Evolutionary conservation across 129 eudicot genomes (phyloP), one percentile per base, ranked within the genome.

Genomic region (Oenanthe sinensis): DNA sequence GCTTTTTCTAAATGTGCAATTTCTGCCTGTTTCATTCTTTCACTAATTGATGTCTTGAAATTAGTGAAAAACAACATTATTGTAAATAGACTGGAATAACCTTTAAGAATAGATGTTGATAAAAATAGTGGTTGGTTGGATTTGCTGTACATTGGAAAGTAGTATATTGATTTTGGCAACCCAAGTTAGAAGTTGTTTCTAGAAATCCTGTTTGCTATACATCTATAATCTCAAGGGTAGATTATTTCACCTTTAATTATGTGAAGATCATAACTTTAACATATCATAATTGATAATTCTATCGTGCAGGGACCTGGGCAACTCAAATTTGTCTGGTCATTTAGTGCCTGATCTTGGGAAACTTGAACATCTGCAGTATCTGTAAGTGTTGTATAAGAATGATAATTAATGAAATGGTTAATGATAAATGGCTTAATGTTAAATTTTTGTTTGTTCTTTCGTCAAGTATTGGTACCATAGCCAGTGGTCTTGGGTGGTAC

Each of bases 251-350:
- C 71, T 46, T 15, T 12, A 13, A 33, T 43, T 13, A 8, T 58
- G 33, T 24, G 15, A 30, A 67, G 22, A 67, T 67, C 22, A 67
- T n/a, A 19, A 30, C 43, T 4, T 12, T 30, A 26, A 12, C 14
- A 79, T 5, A 22, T 71, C 52, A 28, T 48, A 16, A n/a, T 81
- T 60, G 2, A 28, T 48, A 16, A n/a, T 81, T 68, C 3, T 71
- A 28, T 62, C 79, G 45, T 79, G 84, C 89, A 91, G 97, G 69
- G 97, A 91, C 81, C 95, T 91, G 74, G 97, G 97, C 78, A 91
- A 89, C 50, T 89, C 97, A 69, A 89, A 87, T 85, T 83, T 91
- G 72, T 89, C 92, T 37, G 97, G 97, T 24, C 84, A 78, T 24
- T 85, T 91, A 58, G 97, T 89, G 45, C 91, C 92, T 14, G 90